A percentile compares a stretch with the other conserved stretches of the same genome.
phyloP scores from a whole-genome alignment of 257 asterid genomes.

The Nicotiana knightiana region DNA sequence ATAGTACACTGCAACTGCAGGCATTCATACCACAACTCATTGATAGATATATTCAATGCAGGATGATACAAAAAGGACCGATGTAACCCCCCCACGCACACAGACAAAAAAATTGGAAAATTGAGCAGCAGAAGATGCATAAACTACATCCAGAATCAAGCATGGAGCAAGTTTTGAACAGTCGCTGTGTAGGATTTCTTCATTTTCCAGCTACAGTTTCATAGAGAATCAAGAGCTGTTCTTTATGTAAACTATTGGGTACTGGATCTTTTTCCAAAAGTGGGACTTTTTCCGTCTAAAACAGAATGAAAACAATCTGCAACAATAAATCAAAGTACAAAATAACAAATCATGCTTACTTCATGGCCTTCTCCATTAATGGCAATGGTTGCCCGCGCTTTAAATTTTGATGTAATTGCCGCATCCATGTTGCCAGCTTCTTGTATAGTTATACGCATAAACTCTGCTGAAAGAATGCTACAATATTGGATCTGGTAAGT shows the following conservation, averaged over 20 bases:
- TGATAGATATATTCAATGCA: neutral
- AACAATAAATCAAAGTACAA: neutral
- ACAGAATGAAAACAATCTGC: neutral
- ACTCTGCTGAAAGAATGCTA: constrained; percentile 99
- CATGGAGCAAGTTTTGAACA: neutral
- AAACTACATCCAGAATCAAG: neutral
- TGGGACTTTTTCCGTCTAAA: constrained; percentile 1
- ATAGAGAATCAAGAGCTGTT: neutral
- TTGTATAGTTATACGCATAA: constrained; percentile 68
- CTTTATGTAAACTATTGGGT: neutral
- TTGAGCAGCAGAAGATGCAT: neutral
- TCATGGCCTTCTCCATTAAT: constrained; percentile 53
- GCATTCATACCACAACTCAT: neutral
- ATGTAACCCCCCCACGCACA: neutral
- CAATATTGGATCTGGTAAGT: constrained; percentile 81
- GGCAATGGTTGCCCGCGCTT: constrained; percentile 26
- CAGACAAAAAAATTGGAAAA: neutral
- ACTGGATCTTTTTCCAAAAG: neutral
- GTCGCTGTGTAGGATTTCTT: neutral
- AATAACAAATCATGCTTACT: constrained; percentile 38
- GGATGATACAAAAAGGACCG: constrained; percentile 1
- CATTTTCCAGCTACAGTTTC: neutral
- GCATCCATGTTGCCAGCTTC: constrained; percentile 55
- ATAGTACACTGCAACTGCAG: neutral
- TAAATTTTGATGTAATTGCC: constrained; percentile 29